A percentile compares a stretch with the other conserved stretches of the same genome.
Evolutionary conservation across 1,284 basidiomycete species (phyloP).

Genomic region (Cutaneotrichosporon sp.): DNA sequence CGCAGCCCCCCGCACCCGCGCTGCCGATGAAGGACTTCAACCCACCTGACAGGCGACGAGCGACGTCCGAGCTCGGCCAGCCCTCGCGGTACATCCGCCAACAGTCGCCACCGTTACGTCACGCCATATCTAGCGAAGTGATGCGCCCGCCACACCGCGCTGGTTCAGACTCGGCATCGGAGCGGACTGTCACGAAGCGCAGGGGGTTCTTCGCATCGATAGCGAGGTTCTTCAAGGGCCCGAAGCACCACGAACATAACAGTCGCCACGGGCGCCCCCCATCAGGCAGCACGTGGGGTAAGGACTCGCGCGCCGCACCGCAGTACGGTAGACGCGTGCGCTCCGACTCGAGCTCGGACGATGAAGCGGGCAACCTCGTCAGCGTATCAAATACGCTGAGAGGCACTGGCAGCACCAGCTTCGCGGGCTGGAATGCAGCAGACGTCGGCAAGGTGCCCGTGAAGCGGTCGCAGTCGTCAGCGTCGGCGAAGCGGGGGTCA

Average conservation of each 20-base stretch:
- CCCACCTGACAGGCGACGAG: conserved; percentile 31
- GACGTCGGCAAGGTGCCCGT: conserved; percentile 33
- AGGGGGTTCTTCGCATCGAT: conserved; percentile 51
- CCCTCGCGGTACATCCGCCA: conserved; percentile 14
- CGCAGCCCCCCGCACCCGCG: not conserved
- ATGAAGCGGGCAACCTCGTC: conserved; percentile 46
- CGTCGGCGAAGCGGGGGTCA: conserved; percentile 36
- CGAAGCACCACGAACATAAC: conserved; percentile 10
- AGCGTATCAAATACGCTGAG: conserved; percentile 46
- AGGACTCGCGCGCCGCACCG: not conserved
- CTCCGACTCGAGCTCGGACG: conserved; percentile 42
- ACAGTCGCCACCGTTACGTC: conserved; percentile 25
- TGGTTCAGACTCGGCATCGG: conserved; percentile 41
- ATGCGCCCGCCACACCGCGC: conserved; percentile 16
- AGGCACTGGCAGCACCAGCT: not conserved
- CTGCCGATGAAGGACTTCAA: conserved; percentile 3
- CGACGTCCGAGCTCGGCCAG: conserved; percentile 45
- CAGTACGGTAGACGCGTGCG: conserved; percentile 27
- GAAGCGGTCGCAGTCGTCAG: conserved; percentile 29
- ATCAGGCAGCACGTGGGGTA: not conserved
- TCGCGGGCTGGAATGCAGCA: conserved; percentile 40
- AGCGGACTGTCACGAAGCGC: conserved; percentile 28
- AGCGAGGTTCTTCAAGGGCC: conserved; percentile 45
- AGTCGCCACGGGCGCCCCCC: conserved; percentile 18
- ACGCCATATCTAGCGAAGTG: conserved; percentile 45